A percentile compares a stretch with the other conserved stretches of the same genome.
Conservation (phyloP, 1,139 yeast genomes). For the Magnusiomyces tetraspermus region DNA sequence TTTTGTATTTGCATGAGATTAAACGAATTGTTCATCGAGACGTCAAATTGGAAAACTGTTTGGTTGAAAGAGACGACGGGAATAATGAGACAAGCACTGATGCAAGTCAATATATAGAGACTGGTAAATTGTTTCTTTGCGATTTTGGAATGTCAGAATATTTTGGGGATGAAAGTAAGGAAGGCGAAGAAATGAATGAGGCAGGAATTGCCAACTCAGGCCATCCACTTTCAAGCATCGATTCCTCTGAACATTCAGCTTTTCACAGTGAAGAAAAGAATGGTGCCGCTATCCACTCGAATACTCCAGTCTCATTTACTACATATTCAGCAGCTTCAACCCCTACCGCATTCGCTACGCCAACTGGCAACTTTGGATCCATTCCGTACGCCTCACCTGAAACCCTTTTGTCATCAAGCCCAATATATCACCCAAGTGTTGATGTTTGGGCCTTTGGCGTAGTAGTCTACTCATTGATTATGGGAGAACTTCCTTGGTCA, state of each 20-base stretch:
- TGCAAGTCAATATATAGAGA: background rate
- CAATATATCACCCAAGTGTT: slow-evolving; percentile 55
- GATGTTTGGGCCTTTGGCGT: slow-evolving; percentile 94
- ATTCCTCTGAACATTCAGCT: too few species aligned
- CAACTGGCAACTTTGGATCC: slow-evolving; percentile 52
- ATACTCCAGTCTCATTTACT: too few species aligned
- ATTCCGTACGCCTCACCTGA: slow-evolving; percentile 92
- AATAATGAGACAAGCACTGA: slow-evolving; percentile 19
- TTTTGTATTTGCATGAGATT: slow-evolving; percentile 60
- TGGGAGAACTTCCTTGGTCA: slow-evolving; percentile 71
- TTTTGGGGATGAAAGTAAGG: slow-evolving; percentile 23
- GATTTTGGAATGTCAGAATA: slow-evolving; percentile 78
- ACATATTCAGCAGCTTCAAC: too few species aligned
- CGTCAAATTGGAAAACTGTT: slow-evolving; percentile 75
- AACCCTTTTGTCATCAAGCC: slow-evolving; percentile 51
- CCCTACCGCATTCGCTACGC: too few species aligned
- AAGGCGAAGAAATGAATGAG: background rate
- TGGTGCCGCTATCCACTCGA: too few species aligned
- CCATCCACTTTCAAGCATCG: too few species aligned
- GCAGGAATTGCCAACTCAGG: too few species aligned
- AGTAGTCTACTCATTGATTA: slow-evolving; percentile 58
- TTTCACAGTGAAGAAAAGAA: too few species aligned
- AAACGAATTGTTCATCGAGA: slow-evolving; percentile 77
- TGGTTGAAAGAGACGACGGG: slow-evolving; percentile 38
- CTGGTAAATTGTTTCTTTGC: slow-evolving; percentile 39